Base-by-base conservation (phyloP, 192 early-diverging fungal species). In the Coemansia sp. region DNA sequence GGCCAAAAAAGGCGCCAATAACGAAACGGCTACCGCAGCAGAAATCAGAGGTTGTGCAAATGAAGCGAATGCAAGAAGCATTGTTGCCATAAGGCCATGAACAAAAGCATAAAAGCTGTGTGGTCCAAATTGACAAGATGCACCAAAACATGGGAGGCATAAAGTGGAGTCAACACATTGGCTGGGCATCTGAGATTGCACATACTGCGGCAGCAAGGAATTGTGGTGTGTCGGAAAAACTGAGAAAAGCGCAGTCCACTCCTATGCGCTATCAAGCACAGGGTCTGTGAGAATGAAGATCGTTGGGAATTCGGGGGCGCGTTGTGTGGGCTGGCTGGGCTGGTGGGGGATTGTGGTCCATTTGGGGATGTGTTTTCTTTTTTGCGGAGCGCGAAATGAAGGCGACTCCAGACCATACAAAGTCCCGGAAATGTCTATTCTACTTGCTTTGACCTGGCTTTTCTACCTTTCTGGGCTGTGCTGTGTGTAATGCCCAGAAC, bases 311-410 rank as follows among this genome's bases (percentile, higher is more conserved):
- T 18, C 2, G 43, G 43, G n/a, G 4, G 18, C 18, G n/a, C 15
- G n/a, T 18, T 12, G 16, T 45, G 16, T n/a, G 43, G 1, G 43
- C 16, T 8, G 39, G 16, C 16, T 20, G 43, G 13, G 12, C 13
- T 46, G 43, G n/a, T 35, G 34, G 13, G 13, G 40, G 40, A 18
- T 43, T 1, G 40, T 51, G 48, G 48, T 46, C 3, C 15, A 46
- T 46, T 21, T 21, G 20, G 20, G 26, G 12, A 53, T 2, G 29
- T 26, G 52, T 10, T 9, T 8, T 26, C 21, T 49, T 21, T 57
- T 57, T 57, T 57, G 28, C 55, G 55, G 55, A 57, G 55, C 20
- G 55, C n/a, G 30, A 57, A 57, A 34, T 30, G 25, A 40, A 15
- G 25, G 8, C 4, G 40, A 43, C 40, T n/a, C n/a, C n/a, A n/a